Conservation (phyloP, 2,329 filamentous ascomycete species). For the Pseudophaeomoniella oleicola region DNA sequence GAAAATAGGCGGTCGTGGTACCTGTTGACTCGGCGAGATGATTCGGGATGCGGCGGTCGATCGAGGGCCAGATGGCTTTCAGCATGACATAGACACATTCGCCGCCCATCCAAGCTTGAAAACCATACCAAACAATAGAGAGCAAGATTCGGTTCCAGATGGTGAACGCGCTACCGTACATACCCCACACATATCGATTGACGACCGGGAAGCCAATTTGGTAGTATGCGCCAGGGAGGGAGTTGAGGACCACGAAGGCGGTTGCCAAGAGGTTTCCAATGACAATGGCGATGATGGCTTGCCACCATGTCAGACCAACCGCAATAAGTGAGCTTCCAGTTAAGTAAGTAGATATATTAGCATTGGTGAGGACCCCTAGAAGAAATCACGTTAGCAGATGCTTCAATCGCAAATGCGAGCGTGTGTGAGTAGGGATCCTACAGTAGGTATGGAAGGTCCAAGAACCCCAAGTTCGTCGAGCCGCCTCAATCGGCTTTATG, state of each 20-base stretch:
- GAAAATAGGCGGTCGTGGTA: neutral
- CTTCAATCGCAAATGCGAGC: too few species aligned
- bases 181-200: neutral
- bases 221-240: neutral
- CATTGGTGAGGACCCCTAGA: too few species aligned
- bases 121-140: neutral
- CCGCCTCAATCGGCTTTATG: too few species aligned
- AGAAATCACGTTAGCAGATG: too few species aligned
- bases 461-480: too few species aligned
- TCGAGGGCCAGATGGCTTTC: neutral
- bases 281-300: neutral
- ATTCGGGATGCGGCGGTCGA: neutral
- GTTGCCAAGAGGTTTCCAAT: neutral
- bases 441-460: too few species aligned
- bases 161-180: neutral
- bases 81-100: neutral
- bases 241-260: neutral
- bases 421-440: too few species aligned
- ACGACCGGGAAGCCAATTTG: neutral
- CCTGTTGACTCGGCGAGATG: neutral
- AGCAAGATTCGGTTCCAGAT: neutral
- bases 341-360: too few species aligned
- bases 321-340: neutral
- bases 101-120: neutral
- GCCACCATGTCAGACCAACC: neutral